Evolutionary conservation across 306 rosid genomes (phyloP).

Genomic region (Quercus wislizeni): DNA sequence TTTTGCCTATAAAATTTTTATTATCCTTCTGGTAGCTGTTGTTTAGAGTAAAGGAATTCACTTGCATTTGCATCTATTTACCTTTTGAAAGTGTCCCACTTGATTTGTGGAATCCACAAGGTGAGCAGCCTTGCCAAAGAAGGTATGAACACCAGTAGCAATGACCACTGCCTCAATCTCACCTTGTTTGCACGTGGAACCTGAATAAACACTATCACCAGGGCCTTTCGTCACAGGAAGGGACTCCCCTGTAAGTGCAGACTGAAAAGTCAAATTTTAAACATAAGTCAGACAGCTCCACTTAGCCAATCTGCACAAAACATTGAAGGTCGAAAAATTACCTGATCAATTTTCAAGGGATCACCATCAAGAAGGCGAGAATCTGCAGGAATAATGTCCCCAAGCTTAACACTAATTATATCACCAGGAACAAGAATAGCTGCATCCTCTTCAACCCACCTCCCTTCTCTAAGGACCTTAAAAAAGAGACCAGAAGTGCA

Average conservation of each 20-base stretch:
- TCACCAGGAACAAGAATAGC: conserved; percentile 84
- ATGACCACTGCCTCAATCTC: conserved; percentile 82
- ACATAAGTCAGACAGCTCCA: conserved; percentile 19
- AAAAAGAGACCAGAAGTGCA: background rate
- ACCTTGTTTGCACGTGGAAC: conserved; percentile 89
- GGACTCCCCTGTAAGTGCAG: conserved; percentile 81
- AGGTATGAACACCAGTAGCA: conserved; percentile 86
- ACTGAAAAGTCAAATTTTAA: conserved; percentile 38
- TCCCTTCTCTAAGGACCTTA: conserved; percentile 80
- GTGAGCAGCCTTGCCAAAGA: conserved; percentile 88
- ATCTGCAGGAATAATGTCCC: conserved; percentile 90
- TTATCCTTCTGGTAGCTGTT: background rate
- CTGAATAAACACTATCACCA: conserved; percentile 63
- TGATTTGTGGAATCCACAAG: conserved; percentile 77
- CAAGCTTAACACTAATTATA: conserved; percentile 69
- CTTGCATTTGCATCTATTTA: conserved; percentile 16
- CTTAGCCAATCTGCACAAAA: background rate
- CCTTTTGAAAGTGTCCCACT: conserved; percentile 87
- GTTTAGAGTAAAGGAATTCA: background rate
- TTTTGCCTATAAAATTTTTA: background rate
- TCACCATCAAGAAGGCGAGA: conserved; percentile 82
- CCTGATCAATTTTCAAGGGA: conserved; percentile 86
- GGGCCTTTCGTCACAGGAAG: conserved; percentile 78
- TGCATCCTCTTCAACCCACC: conserved; percentile 76
- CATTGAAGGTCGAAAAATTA: conserved; percentile 16